Conservation (phyloP, 257 asterid species). For the Cynanchum wilfordii region DNA sequence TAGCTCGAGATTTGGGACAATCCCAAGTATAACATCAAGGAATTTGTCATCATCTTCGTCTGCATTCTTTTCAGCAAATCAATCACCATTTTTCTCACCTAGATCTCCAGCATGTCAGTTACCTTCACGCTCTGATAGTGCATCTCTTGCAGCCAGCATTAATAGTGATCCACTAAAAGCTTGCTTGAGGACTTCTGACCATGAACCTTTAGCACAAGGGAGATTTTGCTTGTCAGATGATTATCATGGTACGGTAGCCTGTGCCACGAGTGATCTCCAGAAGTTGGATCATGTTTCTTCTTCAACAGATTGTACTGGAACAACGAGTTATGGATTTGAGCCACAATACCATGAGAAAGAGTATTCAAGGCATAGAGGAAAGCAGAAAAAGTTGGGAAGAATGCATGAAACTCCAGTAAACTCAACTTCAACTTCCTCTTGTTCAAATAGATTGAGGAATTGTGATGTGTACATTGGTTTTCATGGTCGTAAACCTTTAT, state of each 20-base stretch:
- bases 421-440: slow-evolving; percentile 46
- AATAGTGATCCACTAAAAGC: slow-evolving; percentile 31
- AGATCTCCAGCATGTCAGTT: slow-evolving; percentile 38
- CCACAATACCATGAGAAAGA: slow-evolving; percentile 30
- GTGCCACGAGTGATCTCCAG: slow-evolving; percentile 33
- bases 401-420: slow-evolving; percentile 43
- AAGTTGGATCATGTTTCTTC: slow-evolving; percentile 47
- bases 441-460: slow-evolving; percentile 57
- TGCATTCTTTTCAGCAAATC: slow-evolving; percentile 85
- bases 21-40: slow-evolving; percentile 62
- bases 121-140: slow-evolving; percentile 20
- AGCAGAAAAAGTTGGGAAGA: slow-evolving; percentile 42
- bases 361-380: slow-evolving; percentile 36
- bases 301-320: slow-evolving; percentile 44
- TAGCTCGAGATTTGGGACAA: slow-evolving; percentile 40
- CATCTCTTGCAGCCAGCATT: slow-evolving; percentile 18
- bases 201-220: slow-evolving; percentile 33
- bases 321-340: slow-evolving; percentile 36
- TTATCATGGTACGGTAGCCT: slow-evolving; percentile 32
- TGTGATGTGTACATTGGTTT: slow-evolving; percentile 85
- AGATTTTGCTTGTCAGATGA: slow-evolving; percentile 30
- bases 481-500: slow-evolving; percentile 60
- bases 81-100: slow-evolving; percentile 92
- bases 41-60: slow-evolving; percentile 90
- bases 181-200: slow-evolving; percentile 27